Evolutionary conservation across 805 yeast species (phyloP), one percentile per base, ranked within the genome.

Genomic region (Yamadazyma olivae): DNA sequence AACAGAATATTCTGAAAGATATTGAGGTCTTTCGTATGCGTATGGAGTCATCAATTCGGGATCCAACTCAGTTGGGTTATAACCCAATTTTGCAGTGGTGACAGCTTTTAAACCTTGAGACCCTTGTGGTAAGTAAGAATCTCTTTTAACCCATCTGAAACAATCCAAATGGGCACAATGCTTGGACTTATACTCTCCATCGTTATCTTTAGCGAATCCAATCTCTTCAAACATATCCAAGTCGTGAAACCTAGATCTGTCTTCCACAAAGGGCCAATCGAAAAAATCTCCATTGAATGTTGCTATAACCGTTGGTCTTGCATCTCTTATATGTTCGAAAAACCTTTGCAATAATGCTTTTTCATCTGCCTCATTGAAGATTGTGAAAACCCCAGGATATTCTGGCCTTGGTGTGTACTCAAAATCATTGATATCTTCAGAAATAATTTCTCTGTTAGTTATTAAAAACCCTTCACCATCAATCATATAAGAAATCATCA

Each of bases 401-500:
- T 95, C 99, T 3, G 96, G 95, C 54, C 81, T 88, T 1, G 99
- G 99, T 0, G 99, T 90, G 55, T 93, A 93, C 59, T 93, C 99
- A 50, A 93, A 93, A 61, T 93, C 98, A 33, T 85, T 95, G 39
- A 93, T 93, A 58, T 95, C 98, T 56, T 88, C 86, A 5, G 95
- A 81, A 25, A 93, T 90, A 49, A 93, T 88, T 48, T 90, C 96
- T 50, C 99, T 69, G 56, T 93, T 93, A 7, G 98, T 93, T 41
- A 93, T 95, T 26, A 93, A 66, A 54, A 67, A 93, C 25, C 99
- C 99, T 49, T 87, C 95, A 8, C 98, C 99, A 56, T 93, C 99
- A 43, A 93, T 90, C 99, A 95, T 95, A 57, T 93, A 93, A 2
- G 99, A 95, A 33, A 93, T 93, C 99, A 95, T 95, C 97, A 93